A percentile compares a stretch with the other conserved stretches of the same genome.
Evolutionary conservation across 495 filamentous ascomycete species (phyloP).

Genomic region (Collariella sp.): DNA sequence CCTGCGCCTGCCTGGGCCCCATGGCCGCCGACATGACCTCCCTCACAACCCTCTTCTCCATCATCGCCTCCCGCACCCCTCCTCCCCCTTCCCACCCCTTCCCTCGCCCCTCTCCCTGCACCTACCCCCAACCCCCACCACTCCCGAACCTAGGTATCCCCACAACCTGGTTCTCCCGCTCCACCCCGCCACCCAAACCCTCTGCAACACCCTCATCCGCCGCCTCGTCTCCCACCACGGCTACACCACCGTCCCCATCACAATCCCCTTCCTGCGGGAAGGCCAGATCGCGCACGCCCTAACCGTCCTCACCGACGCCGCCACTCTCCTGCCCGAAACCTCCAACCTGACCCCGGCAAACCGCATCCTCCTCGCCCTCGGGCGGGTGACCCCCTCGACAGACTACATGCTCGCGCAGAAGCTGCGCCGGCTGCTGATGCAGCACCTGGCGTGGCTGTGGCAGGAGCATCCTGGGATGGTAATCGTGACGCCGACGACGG

Average conservation of each 20-base stretch:
- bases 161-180: constrained; percentile 58
- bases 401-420: constrained; percentile 73
- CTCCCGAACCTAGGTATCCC: constrained; percentile 54
- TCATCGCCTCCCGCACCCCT: constrained; percentile 64
- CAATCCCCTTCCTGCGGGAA: constrained; percentile 63
- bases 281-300: constrained; percentile 70
- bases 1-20: constrained; percentile 60
- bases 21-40: constrained; percentile 66
- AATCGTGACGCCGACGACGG: constrained; percentile 68
- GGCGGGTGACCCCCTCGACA: constrained; percentile 50
- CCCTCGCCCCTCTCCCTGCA: constrained; percentile 6
- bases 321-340: constrained; percentile 29
- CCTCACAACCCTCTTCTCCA: constrained; percentile 61
- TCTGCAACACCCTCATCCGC: constrained; percentile 51
- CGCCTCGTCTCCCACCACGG: constrained; percentile 46
- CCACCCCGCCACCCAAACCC: constrained; percentile 53
- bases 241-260: constrained; percentile 59
- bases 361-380: constrained; percentile 60
- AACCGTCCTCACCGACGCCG: constrained; percentile 66
- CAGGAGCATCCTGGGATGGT: constrained; percentile 60
- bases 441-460: constrained; percentile 65
- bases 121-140: constrained; percentile 1
- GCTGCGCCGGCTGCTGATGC: constrained; percentile 66
- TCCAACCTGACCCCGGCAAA: constrained; percentile 54
- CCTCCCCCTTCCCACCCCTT: constrained; percentile 38